Base-by-base conservation (phyloP, 176 grass and related monocot species). In the Aegilops sharonensis region DNA sequence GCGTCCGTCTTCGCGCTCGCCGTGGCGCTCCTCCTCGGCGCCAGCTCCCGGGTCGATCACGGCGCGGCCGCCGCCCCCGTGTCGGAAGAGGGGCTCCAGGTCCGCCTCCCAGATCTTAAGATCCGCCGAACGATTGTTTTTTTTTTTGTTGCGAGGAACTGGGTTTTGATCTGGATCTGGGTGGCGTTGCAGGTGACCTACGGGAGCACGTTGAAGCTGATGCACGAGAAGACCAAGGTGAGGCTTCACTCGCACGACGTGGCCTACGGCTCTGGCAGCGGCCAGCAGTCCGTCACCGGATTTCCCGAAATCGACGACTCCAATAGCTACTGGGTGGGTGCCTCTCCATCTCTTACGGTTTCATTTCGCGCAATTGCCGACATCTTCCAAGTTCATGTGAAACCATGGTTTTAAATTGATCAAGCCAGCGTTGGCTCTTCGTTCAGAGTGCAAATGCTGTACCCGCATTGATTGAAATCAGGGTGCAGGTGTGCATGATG, bases 171-270 rank as follows among this genome's bases (percentile, higher is more conserved):
- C 87, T 68, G 56, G 74, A 85, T 72, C 83, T 87, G 81, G 6
- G 80, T 31, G 79, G 37, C 56, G 12, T 35, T 63, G 64, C 68
- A 95, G 94, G 82, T 95, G 39, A 89, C 94, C 1, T 95, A 78
- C 34, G 89, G 91, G 20, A 91, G 78, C 48, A 87, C 92, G 42
- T 24, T 95, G 36, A 95, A 95, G 85, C 79, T 95, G 91, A 91
- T 93, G 91, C 94, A 95, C 63, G 91, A 95, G 36, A 93, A 78
- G 87, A 91, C 94, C 18, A 95, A 95, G 89, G 87, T 85, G 68
- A 87, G 94, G 73, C 80, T 95, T 54, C 94, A 95, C 85, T 95
- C 94, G 42, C 94, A 95, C 80, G 94, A 95, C 35, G 86, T 95
- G 73, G 91, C 94, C 6, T 95, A 95, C 27, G 94, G 94, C 17